Base-by-base conservation (phyloP, 345 rosid genomes). In the Raphanus sativus region DNA sequence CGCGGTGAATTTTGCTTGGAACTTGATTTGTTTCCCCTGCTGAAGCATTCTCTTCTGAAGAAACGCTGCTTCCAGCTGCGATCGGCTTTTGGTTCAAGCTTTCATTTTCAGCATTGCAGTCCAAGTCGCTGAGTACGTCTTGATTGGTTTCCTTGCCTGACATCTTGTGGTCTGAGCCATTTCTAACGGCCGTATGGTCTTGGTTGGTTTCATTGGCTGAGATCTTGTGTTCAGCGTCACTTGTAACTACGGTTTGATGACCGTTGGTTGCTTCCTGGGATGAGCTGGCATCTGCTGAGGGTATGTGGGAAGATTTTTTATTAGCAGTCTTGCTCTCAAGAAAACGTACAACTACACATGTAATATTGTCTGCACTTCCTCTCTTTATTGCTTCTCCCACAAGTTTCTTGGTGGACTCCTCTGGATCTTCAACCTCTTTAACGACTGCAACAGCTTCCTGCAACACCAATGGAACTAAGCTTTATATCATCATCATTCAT, bases 341-440 rank as follows among this genome's bases (percentile, higher is more conserved):
- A 56, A 93, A 96, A 67, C 95, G 96, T 45, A 96, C 97, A 0
- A 96, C 95, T 0, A 96, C 93, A 65, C 96, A 91, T 25, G 99
- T 92, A 38, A 96, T 96, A 55, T 96, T 96, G 70, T 96, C 99
- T 4, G 98, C 98, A 61, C 99, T 96, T 67, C 97, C 98, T 81
- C 97, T 87, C 80, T 80, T 84, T 78, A 81, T 87, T 29, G 99
- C 99, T 81, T 93, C 97, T 24, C 83, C 86, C 86, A 93, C 80
- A 79, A 93, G 85, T 80, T 85, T 87, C 84, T 86, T 93, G 24
- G 99, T 86, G 0, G 94, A 92, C 65, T 87, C 88, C 86, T 93
- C 97, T 6, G 98, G 87, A 62, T 96, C 98, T 74, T 84, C 82
- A 25, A 96, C 84, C 9, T 91, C 91, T 82, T 86, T 90, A 10